Base-by-base conservation (phyloP, 2,329 filamentous ascomycete genomes). In the Aspergillus sp. region DNA sequence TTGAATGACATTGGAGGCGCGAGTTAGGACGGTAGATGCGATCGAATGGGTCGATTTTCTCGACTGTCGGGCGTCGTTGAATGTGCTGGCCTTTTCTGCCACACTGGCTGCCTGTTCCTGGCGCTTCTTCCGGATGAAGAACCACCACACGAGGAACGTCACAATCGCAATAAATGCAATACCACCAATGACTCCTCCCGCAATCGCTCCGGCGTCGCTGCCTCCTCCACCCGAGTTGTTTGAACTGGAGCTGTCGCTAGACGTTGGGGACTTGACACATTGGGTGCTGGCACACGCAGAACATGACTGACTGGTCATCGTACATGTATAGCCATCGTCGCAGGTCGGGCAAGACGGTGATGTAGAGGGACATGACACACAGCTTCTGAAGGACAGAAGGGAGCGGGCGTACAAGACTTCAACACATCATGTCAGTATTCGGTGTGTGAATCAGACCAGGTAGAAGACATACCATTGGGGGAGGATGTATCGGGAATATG, bases 1-100 rank as follows among this genome's bases (percentile, higher is more conserved):
- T 79, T 98, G 95, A 70, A 99, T 99, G 74, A 99, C 94, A 81
- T 99, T 99, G 71, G 95, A 98, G 52, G 95, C 95, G 63, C 95
- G 88, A 17, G 95, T 98, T 62, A 97, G 85, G 61, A 98, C 92
- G 25, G 94, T 98, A 8, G 93, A 97, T 15, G 95, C 95, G 73
- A 99, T 92, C 11, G 94, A 98, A 70, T 94, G 89, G n/a, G 91
- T 90, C 10, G 93, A 95, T 58, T 90, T 86, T 68, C 92, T 84
- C 65, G 88, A 83, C 68, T 86, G 84, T 64, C 83, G 76, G 66
- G 81, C 78, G 67, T 81, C 82, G 59, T 75, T 81, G 72, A 82
- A 84, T 79, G 65, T 79, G 73, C 62, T 83, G 61, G 80, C 75
- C 60, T 84, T 81, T 65, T 86, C 81, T 41, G 83, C 84, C 79